Evolutionary conservation across 495 filamentous ascomycete species (phyloP).

Genomic region (Xylaria palmicola): DNA sequence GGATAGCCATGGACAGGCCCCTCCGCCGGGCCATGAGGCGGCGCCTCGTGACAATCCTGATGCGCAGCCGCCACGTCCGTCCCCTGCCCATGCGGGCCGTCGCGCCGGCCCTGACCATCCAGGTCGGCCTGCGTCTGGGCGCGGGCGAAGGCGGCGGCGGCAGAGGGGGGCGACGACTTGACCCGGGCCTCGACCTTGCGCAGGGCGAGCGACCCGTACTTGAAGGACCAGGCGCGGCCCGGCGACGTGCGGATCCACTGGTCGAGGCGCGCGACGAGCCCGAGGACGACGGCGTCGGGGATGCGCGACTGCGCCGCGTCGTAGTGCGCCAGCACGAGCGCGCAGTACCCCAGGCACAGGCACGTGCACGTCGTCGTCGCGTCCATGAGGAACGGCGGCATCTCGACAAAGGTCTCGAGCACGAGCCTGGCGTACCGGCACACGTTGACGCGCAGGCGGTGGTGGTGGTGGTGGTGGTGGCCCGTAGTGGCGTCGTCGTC

Average conservation of each 20-base stretch:
- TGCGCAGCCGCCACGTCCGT: background rate
- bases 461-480: too few species aligned
- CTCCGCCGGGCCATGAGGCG: background rate
- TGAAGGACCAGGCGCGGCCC: conserved; percentile 28
- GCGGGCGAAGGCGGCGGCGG: background rate
- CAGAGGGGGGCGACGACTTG: background rate
- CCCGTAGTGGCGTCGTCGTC: too few species aligned
- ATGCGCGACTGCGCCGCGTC: conserved; percentile 28
- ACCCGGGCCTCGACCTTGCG: conserved; percentile 26
- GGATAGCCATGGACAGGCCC: conserved; percentile 3
- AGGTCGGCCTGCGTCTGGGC: background rate
- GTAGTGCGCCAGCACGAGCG: conserved; percentile 28
- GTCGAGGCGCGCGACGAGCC: conserved; percentile 25
- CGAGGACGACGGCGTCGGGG: conserved; percentile 21
- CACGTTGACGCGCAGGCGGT: conserved; percentile 18
- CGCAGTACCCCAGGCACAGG: conserved; percentile 31
- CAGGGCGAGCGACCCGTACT: conserved; percentile 27
- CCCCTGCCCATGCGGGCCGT: background rate
- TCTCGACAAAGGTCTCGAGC: conserved; percentile 28
- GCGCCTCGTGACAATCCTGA: background rate
- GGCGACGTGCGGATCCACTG: conserved; percentile 29
- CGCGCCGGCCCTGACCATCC: background rate
- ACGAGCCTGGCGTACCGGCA: conserved; percentile 29
- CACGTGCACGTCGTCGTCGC: conserved; percentile 23
- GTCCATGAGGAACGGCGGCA: conserved; percentile 28